Conservation (phyloP, 1,139 yeast species). For the Arxiozyma telluris region DNA sequence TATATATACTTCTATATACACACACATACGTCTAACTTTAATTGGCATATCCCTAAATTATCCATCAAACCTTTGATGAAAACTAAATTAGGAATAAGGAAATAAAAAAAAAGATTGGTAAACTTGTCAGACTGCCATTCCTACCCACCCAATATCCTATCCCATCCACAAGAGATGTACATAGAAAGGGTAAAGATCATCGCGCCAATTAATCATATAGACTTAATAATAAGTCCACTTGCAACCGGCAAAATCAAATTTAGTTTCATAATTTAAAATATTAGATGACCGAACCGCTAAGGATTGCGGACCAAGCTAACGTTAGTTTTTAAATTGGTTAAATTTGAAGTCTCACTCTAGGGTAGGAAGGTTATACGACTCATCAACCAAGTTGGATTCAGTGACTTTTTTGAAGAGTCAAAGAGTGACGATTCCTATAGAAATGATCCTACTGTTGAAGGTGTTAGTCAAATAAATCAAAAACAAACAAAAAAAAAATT, state of each 20-base stretch:
- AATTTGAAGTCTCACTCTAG: conserved; percentile 61
- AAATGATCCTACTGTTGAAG: conserved; percentile 85
- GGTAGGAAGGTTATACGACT: conserved; percentile 90
- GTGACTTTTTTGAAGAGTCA: conserved; percentile 99
- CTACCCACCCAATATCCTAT: conserved; percentile 79
- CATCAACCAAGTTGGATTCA: conserved; percentile 99
- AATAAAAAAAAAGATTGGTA: conserved; percentile 5
- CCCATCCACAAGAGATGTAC: conserved; percentile 70
- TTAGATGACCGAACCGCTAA: conserved; percentile 73
- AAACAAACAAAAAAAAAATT: background rate
- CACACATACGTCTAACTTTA: too few species aligned
- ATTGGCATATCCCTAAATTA: conserved; percentile 9
- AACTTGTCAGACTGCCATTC: conserved; percentile 99
- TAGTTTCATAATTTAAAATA: conserved; percentile 19
- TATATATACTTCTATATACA: too few species aligned
- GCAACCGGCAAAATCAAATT: conserved; percentile 34
- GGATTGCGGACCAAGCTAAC: conserved; percentile 80
- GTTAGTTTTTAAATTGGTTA: conserved; percentile 4
- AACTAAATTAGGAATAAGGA: conserved; percentile 17
- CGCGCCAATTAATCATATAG: conserved; percentile 64
- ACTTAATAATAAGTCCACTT: conserved; percentile 14
- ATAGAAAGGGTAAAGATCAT: conserved; percentile 95
- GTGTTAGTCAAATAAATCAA: conserved; percentile 35
- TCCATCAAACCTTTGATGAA: conserved; percentile 17
- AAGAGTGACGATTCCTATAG: conserved; percentile 99